Base-by-base conservation (phyloP, 129 eudicot species). In the Rutidosis leptorrhynchoides region DNA sequence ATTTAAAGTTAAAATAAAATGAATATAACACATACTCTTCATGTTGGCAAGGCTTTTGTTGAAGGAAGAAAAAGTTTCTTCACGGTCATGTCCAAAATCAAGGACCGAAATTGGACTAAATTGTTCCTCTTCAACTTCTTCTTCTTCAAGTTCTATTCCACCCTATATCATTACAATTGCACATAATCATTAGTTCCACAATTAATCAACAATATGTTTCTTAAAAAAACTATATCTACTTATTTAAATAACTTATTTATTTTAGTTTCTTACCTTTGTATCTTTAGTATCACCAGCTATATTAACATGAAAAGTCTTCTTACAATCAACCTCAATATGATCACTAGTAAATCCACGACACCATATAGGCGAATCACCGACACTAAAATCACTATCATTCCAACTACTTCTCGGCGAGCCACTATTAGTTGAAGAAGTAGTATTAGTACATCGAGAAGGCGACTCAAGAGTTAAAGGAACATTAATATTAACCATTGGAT, bases 101-200 rank as follows among this genome's bases (percentile, higher is more conserved):
- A 90, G 92, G 62, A 90, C 89, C 3, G 92, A 90, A 58, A 90
- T 82, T 3, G 97, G 97, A 30, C 91, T 90, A 16, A 76, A 79
- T 63, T 83, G 95, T 69, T 89, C 82, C 12, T 56, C 77, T 8
- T 79, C 86, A 11, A 5, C 54, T 6, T 19, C 62, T 5, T 85
- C 92, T 42, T 80, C 81, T 42, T 40, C 79, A 75, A 72, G 79
- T 56, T 64, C 58, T n/a, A 24, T 58, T 54, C 55, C 62, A 63
- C 64, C 29, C 76, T 69, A 71, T 49, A 49, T 10, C 35, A 68
- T 76, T 8, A 54, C 42, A 57, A 43, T 16, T 40, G 22, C 3
- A 62, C 17, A 43, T 22, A 4, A 49, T 61, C 42, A 22, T 62
- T 62, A 62, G 60, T 45, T 61, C 65, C 15, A 53, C 32, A 55